Conservation (phyloP, 352 stramenopile species). For the Phytopythium vexans region DNA sequence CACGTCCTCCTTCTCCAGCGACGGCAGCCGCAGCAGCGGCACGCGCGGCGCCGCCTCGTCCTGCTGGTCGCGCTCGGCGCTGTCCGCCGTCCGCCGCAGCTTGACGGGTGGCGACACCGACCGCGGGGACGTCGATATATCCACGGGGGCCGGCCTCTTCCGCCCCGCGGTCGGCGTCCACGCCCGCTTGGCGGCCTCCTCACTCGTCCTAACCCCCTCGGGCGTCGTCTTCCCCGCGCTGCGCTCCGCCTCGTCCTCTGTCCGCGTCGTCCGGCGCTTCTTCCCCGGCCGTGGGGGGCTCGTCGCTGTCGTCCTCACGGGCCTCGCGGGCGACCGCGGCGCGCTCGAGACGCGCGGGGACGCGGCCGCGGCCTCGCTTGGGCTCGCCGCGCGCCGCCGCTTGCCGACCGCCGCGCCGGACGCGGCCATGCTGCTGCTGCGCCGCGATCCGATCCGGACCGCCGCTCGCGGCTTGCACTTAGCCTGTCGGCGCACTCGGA, state of each 20-base stretch:
- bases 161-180: slow-evolving; percentile 6
- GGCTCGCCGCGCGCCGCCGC: slow-evolving; percentile 11
- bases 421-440: too few species aligned
- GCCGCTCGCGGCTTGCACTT: too few species aligned
- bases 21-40: slow-evolving; percentile 7
- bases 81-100: slow-evolving; percentile 9
- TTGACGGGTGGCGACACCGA: slow-evolving; percentile 19
- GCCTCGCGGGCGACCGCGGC: too few species aligned
- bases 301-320: too few species aligned
- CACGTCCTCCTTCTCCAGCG: slow-evolving; percentile 10
- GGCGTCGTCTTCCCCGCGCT: slow-evolving; percentile 11
- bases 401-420: slow-evolving; percentile 12
- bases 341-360: too few species aligned
- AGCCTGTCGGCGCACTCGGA: too few species aligned
- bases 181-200: slow-evolving; percentile 13
- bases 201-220: slow-evolving; percentile 12
- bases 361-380: too few species aligned
- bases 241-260: slow-evolving; percentile 9
- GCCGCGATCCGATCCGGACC: too few species aligned
- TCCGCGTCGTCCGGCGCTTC: too few species aligned
- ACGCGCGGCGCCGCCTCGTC: slow-evolving; percentile 24
- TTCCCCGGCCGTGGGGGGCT: too few species aligned
- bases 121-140: slow-evolving; percentile 14
- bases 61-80: slow-evolving; percentile 10
- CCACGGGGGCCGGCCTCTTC: neutral